Percentiles rank a stretch among this genome's conserved stretches.
These are phyloP conservation scores for Exophiala sp. DNA, from an alignment of 2,329 filamentous ascomycete species.

Conservation along the genomic window DNA sequence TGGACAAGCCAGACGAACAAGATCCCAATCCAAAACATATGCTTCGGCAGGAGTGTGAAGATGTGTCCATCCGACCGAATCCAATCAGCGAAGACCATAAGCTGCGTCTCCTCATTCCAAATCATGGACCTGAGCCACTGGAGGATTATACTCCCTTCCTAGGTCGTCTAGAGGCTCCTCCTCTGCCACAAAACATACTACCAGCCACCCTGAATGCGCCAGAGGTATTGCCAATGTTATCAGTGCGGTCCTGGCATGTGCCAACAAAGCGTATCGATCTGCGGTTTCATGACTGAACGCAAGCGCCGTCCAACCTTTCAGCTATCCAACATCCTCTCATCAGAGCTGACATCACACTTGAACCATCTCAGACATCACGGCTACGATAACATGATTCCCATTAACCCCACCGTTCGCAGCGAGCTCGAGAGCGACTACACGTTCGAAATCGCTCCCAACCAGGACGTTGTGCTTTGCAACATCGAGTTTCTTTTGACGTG, in stretches of 20 bases:
- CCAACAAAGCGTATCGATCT: slow-evolving; percentile 1
- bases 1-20: neutral
- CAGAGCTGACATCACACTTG: too few species aligned
- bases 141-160: slow-evolving; percentile 11
- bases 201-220: slow-evolving; percentile 10
- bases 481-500: too few species aligned
- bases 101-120: slow-evolving; percentile 9
- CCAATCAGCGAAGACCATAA: slow-evolving; percentile 12
- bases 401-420: too few species aligned
- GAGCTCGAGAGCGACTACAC: too few species aligned
- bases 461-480: too few species aligned
- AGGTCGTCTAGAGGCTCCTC: slow-evolving; percentile 15
- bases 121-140: slow-evolving; percentile 5
- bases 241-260: slow-evolving; percentile 12
- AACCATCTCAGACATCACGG: too few species aligned
- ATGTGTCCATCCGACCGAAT: slow-evolving; percentile 9
- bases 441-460: too few species aligned
- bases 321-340: too few species aligned
- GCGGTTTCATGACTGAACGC: neutral
- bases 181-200: slow-evolving; percentile 4
- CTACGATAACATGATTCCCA: too few species aligned
- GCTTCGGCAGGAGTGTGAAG: neutral
- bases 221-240: slow-evolving; percentile 14
- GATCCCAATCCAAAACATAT: neutral
- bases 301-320: too few species aligned